Evolutionary conservation across 192 early-diverging fungal species (phyloP).

Genomic region (Coemansia sp.): DNA sequence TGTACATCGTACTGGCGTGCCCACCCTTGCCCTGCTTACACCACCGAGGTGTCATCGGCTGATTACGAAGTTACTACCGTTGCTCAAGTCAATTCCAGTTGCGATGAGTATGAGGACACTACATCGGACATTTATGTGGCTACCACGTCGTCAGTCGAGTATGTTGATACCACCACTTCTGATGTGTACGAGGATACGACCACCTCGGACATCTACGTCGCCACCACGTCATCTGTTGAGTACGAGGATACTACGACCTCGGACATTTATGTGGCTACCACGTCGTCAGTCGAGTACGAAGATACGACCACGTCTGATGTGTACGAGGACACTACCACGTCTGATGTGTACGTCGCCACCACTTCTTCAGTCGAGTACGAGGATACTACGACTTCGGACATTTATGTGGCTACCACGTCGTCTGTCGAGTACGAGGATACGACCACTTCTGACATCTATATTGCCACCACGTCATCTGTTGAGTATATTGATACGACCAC

Average conservation of each 20-base stretch:
- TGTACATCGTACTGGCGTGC: conserved; percentile 2
- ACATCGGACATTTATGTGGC: too few species aligned
- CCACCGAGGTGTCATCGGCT: background rate
- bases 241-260: background rate
- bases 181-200: background rate
- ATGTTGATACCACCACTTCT: background rate
- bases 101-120: background rate
- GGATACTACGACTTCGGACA: too few species aligned
- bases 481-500: background rate
- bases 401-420: too few species aligned
- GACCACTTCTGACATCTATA: background rate
- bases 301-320: background rate
- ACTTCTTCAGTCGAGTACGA: background rate
- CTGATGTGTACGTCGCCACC: background rate
- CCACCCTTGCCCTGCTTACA: conserved; percentile 11
- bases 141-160: background rate
- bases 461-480: background rate
- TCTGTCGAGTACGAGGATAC: background rate
- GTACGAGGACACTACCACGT: background rate
- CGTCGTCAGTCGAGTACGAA: too few species aligned
- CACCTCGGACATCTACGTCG: background rate
- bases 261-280: too few species aligned
- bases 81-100: background rate
- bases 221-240: background rate
- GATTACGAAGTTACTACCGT: background rate